phyloP scores from a whole-genome alignment of 768 basidiomycete species.

The Clitopilus hobsonii region DNA sequence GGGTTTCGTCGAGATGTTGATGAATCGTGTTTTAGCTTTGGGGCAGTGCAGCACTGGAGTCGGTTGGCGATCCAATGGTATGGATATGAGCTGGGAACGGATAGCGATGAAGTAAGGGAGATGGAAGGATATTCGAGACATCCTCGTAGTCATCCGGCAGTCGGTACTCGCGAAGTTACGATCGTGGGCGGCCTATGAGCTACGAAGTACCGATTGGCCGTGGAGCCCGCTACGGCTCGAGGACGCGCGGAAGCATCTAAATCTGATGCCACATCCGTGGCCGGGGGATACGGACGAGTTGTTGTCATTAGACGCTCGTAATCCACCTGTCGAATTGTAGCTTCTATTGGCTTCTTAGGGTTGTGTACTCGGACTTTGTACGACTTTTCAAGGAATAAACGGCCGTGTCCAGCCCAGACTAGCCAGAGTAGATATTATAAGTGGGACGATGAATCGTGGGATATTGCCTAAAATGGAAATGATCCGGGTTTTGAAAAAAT shows the following conservation, averaged over 20 bases:
- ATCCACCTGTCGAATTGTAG: too few relatives aligned
- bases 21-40: slow-evolving; percentile 27
- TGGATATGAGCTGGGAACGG: slow-evolving; percentile 48
- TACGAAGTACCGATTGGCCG: slow-evolving; percentile 1
- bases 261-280: background rate
- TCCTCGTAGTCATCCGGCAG: slow-evolving; percentile 42
- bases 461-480: slow-evolving; percentile 1
- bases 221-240: background rate
- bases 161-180: slow-evolving; percentile 36
- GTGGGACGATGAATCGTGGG: slow-evolving; percentile 2
- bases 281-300: slow-evolving; percentile 4
- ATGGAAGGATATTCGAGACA: slow-evolving; percentile 26
- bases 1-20: background rate
- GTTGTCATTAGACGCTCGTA: background rate
- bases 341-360: too few relatives aligned
- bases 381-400: too few relatives aligned
- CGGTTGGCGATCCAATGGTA: slow-evolving; percentile 48
- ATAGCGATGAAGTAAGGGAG: slow-evolving; percentile 42
- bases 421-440: background rate
- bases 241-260: background rate
- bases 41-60: slow-evolving; percentile 48
- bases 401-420: background rate
- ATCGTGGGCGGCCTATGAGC: slow-evolving; percentile 29
- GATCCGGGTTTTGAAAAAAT: slow-evolving; percentile 16
- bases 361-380: too few relatives aligned